A percentile compares a stretch with the other conserved stretches of the same genome.
phyloP scores from a whole-genome alignment of 2,329 filamentous ascomycete genomes.

The Diplodia intermedia region DNA sequence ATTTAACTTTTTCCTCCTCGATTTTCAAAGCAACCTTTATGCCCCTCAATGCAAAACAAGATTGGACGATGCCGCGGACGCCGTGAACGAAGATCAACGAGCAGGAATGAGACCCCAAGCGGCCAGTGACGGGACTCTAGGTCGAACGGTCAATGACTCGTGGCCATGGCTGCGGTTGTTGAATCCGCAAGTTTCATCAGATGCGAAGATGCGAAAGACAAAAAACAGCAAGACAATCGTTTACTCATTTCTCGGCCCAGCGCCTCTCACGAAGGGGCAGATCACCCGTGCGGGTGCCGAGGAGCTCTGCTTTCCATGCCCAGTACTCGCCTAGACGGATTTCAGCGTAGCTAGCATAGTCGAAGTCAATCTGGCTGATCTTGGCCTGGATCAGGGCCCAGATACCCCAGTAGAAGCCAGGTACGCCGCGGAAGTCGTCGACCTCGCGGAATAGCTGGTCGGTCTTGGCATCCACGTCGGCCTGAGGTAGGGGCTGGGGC shows the following conservation, averaged over 20 bases:
- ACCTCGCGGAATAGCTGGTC: slow-evolving; percentile 78
- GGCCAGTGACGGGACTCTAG: background rate
- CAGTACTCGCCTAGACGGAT: slow-evolving; percentile 87
- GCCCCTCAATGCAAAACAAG: background rate
- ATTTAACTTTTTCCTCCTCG: background rate
- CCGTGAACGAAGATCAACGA: background rate
- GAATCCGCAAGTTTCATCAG: slow-evolving; percentile 24
- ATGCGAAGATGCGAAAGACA: slow-evolving; percentile 5
- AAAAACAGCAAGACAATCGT: background rate
- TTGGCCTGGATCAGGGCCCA: slow-evolving; percentile 95
- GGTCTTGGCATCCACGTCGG: slow-evolving; percentile 36
- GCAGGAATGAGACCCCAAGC: background rate
- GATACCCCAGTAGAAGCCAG: slow-evolving; percentile 89
- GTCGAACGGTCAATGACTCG: slow-evolving; percentile 6
- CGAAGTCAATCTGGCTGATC: slow-evolving; percentile 95
- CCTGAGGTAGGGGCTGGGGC: slow-evolving; percentile 35
- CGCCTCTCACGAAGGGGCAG: slow-evolving; percentile 77
- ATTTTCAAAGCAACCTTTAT: background rate
- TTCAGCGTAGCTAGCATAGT: slow-evolving; percentile 92
- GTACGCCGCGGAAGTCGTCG: slow-evolving; percentile 84
- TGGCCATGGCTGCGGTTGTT: slow-evolving; percentile 30
- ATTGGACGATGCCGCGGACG: slow-evolving; percentile 16
- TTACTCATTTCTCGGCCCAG: slow-evolving; percentile 68
- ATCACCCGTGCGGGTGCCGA: slow-evolving; percentile 68
- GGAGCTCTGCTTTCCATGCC: slow-evolving; percentile 81